These are phyloP conservation scores for Solanum pinnatisectum DNA, from an alignment of 257 asterid species.

Conservation along the genomic window DNA sequence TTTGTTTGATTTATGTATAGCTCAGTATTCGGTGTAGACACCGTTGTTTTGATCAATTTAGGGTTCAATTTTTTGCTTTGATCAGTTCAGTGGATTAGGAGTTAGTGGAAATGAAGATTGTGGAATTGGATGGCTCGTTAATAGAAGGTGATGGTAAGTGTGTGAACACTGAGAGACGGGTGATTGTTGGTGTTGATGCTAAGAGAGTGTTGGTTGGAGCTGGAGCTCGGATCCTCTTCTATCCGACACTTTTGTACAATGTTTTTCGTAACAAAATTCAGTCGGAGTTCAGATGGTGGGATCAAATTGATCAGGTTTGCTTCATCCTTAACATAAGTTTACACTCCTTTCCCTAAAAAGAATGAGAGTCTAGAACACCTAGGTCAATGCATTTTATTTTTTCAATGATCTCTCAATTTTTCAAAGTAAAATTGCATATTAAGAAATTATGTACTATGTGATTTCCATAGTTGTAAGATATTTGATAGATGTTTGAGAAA, in stretches of 20 bases:
- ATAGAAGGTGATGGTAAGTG: slow-evolving; percentile 4
- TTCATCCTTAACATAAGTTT: not conserved
- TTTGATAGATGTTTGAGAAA: not conserved
- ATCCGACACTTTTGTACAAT: slow-evolving; percentile 86
- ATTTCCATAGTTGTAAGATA: not conserved
- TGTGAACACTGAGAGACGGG: slow-evolving; percentile 20
- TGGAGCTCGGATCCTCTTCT: slow-evolving; percentile 90
- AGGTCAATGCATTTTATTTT: not conserved
- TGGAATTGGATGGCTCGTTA: slow-evolving; percentile 43
- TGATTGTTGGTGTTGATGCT: slow-evolving; percentile 62
- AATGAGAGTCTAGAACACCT: not conserved
- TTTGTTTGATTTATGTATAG: not conserved
- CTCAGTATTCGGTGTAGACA: not conserved
- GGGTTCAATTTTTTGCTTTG: not conserved
- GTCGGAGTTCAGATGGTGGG: slow-evolving; percentile 97
- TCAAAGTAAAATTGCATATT: not conserved
- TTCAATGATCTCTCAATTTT: not conserved
- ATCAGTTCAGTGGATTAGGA: not conserved
- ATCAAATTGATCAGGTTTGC: slow-evolving; percentile 77
- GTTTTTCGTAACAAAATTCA: slow-evolving; percentile 78
- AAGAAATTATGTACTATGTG: not conserved
- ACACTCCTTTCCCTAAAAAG: not conserved
- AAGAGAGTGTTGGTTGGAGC: slow-evolving; percentile 91
- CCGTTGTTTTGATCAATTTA: not conserved
- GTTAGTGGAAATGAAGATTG: slow-evolving; percentile 56